phyloP scores from a whole-genome alignment of 208 protist species.

The Wallacemonas sp. region DNA sequence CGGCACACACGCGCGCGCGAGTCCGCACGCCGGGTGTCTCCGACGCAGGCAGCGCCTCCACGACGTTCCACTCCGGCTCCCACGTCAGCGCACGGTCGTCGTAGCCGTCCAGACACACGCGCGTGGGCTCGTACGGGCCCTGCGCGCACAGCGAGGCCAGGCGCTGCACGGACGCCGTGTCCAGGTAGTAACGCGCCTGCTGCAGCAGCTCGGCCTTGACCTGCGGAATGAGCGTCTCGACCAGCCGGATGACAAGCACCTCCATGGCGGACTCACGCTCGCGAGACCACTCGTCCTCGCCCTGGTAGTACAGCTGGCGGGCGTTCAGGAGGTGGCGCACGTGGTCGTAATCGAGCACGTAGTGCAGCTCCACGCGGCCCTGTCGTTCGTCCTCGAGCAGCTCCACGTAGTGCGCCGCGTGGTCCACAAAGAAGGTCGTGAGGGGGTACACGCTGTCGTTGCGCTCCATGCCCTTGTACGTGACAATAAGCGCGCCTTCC shows the following conservation, averaged over 20 bases:
- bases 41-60: slow-evolving; percentile 68
- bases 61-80: slow-evolving; percentile 85
- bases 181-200: slow-evolving; percentile 50
- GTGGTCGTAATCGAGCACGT: slow-evolving; percentile 71
- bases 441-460: slow-evolving; percentile 67
- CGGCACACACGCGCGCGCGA: slow-evolving; percentile 66
- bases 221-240: slow-evolving; percentile 56
- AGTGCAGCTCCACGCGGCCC: slow-evolving; percentile 60
- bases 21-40: slow-evolving; percentile 1
- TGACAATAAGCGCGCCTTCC: slow-evolving; percentile 79
- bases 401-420: slow-evolving; percentile 70
- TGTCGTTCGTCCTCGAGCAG: slow-evolving; percentile 73
- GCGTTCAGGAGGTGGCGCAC: slow-evolving; percentile 70
- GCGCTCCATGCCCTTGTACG: slow-evolving; percentile 47
- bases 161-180: slow-evolving; percentile 40
- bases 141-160: slow-evolving; percentile 61
- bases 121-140: slow-evolving; percentile 70
- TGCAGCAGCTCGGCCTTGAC: slow-evolving; percentile 65
- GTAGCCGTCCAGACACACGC: slow-evolving; percentile 57
- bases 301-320: slow-evolving; percentile 52
- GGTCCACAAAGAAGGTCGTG: slow-evolving; percentile 72
- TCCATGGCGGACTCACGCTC: slow-evolving; percentile 64
- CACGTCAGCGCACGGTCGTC: slow-evolving; percentile 51
- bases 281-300: slow-evolving; percentile 60
- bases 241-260: slow-evolving; percentile 54